A percentile compares a stretch with the other conserved stretches of the same genome.
These are phyloP conservation scores for Microstroma glucosiphilum DNA, from an alignment of 1,284 basidiomycete species.

Conservation along the genomic window DNA sequence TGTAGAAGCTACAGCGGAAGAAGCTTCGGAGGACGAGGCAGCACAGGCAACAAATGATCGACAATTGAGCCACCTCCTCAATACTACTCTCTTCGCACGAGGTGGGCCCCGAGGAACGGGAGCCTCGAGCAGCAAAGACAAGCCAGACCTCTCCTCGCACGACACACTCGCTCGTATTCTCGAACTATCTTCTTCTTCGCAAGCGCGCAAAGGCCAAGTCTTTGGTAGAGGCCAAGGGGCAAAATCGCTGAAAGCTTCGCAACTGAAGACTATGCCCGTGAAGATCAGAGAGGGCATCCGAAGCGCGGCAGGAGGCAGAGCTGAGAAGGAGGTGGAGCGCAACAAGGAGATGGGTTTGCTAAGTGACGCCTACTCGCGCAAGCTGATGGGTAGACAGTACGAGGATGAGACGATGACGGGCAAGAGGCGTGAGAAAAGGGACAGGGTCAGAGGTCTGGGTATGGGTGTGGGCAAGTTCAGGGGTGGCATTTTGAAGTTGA, in stretches of 20 bases:
- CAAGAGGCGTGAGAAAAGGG: conserved; percentile 12
- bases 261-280: conserved; percentile 39
- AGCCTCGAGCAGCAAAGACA: neutral
- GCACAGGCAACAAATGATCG: conserved; percentile 41
- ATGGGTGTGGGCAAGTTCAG: conserved; percentile 46
- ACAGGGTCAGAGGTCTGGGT: conserved; percentile 27
- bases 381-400: conserved; percentile 6
- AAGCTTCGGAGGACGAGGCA: conserved; percentile 36
- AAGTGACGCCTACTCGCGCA: conserved; percentile 35
- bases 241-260: conserved; percentile 29
- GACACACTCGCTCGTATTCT: conserved; percentile 15
- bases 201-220: conserved; percentile 24
- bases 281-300: conserved; percentile 36
- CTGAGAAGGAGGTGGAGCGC: conserved; percentile 40
- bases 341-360: conserved; percentile 45
- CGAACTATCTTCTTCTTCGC: conserved; percentile 13
- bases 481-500: conserved; percentile 36
- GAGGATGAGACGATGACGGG: conserved; percentile 6
- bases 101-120: conserved; percentile 15
- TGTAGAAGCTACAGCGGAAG: conserved; percentile 6
- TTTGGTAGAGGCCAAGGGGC: conserved; percentile 41
- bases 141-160: conserved; percentile 20
- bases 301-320: conserved; percentile 33
- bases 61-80: conserved; percentile 39
- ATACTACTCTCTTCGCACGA: conserved; percentile 47